These are phyloP conservation scores for Aspergillus pseudoviridinutans DNA, from an alignment of 2,329 filamentous ascomycete species.

Conservation along the genomic window DNA sequence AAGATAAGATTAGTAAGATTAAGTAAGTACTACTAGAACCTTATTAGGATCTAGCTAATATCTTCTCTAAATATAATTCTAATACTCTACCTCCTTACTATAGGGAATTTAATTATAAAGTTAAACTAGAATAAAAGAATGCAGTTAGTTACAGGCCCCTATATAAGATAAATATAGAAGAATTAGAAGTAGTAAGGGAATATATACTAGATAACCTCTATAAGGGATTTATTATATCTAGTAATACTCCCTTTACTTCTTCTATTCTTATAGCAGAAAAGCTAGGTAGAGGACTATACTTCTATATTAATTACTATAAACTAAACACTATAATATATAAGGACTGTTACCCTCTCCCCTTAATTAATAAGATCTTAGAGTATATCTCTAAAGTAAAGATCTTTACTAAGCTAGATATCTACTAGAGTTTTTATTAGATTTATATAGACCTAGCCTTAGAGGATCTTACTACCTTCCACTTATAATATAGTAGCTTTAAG, in stretches of 20 bases:
- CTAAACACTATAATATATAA: too few species aligned
- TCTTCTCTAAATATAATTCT: too few species aligned
- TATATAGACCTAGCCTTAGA: background rate
- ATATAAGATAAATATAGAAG: background rate
- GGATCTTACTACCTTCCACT: background rate
- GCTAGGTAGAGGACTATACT: background rate
- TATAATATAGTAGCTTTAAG: background rate
- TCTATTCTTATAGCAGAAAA: background rate
- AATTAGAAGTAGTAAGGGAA: background rate
- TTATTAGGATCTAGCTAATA: too few species aligned
- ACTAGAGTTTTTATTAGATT: background rate
- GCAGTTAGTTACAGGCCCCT: background rate
- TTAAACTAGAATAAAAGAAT: too few species aligned
- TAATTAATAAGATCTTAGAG: background rate
- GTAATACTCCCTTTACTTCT: background rate
- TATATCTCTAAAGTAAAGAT: background rate
- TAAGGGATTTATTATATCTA: conserved; percentile 4
- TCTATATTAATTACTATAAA: background rate
- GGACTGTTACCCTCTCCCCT: too few species aligned
- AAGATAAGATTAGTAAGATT: too few species aligned
- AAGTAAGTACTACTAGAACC: too few species aligned
- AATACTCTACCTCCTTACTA: too few species aligned
- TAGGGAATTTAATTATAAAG: too few species aligned
- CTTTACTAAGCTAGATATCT: background rate
- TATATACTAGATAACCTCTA: background rate